Evolutionary conservation across 208 protist species (phyloP), one percentile per base, ranked within the genome.

Genomic region (Borovskyia barvae): DNA sequence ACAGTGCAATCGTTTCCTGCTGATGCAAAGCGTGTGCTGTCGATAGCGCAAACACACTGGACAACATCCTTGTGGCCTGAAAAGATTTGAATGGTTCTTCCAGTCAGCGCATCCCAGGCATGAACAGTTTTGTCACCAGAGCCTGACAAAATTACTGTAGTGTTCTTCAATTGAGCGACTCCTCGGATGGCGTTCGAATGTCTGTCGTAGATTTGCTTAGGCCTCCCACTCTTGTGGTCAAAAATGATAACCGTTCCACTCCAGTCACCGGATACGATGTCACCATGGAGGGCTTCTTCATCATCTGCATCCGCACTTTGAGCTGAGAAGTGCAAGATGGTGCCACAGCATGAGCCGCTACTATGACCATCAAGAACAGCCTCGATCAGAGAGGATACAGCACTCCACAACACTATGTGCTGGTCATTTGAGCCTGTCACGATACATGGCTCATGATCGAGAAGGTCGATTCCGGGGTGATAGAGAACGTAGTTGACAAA

Each of bases 91-190:
- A 82, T 52, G 11, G 78, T 84, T 17, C 37, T 24, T n/a, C 73
- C 79, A 1, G 80, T 87, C 14, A 45, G 3, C 1, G 78, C 36
- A 51, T 90, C 72, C 87, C 90, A 96, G 0, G 75, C 66, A 52
- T 90, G 80, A 17, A 90, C 51, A 5, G 81, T 92, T 60, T 93
- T 95, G 54, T 95, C 89, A 20, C 86, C 84, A 14, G 85, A 92
- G 50, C 62, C 74, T 11, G 77, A 82, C 7, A 90, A 66, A 25
- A 95, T 50, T 17, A 33, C 61, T 1, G 49, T 51, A 1, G 81
- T 85, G 42, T 72, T 68, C 8, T 75, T 73, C 26, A 93, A 40
- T 37, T 80, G 77, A 2, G 78, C 79, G 5, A 95, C 52, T 14
- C 73, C 80, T 12, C 85, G 77, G 15, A 94, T 72, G 12, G 84